A percentile compares a stretch with the other conserved stretches of the same genome.
Conservation (phyloP, 164 flowering plant species). For the Tinospora cordifolia region DNA sequence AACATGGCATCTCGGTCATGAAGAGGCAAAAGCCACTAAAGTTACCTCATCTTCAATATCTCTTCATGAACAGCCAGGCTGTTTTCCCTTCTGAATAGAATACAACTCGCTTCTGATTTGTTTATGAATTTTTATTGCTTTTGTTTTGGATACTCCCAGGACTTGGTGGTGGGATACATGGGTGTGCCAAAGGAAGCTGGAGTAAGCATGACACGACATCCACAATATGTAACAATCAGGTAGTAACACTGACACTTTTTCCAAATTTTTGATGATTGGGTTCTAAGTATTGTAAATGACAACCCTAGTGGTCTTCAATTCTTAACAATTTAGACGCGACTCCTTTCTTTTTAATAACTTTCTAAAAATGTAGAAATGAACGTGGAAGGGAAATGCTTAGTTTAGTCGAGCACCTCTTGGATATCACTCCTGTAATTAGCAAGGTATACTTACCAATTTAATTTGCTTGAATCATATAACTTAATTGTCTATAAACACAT, state of each 20-base stretch:
- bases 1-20: background rate
- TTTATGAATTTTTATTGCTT: background rate
- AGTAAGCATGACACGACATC: conserved; percentile 89
- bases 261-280: background rate
- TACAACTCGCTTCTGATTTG: background rate
- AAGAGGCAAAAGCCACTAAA: background rate
- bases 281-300: background rate
- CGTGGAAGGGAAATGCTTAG: conserved; percentile 93
- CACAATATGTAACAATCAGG: conserved; percentile 97
- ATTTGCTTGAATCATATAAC: background rate
- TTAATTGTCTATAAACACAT: background rate
- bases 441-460: conserved; percentile 34
- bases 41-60: background rate
- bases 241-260: conserved; percentile 13
- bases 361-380: conserved; percentile 59
- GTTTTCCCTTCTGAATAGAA: background rate
- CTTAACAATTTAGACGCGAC: background rate
- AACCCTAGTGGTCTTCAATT: conserved; percentile 3
- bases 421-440: conserved; percentile 70
- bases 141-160: conserved; percentile 36
- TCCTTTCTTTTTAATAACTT: background rate
- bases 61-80: background rate
- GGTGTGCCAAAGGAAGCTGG: conserved; percentile 94
- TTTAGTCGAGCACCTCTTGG: conserved; percentile 66
- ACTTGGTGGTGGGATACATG: conserved; percentile 98